These are phyloP conservation scores for Diaporthe citrichinensis DNA, from an alignment of 2,329 filamentous ascomycete species.

Conservation along the genomic window DNA sequence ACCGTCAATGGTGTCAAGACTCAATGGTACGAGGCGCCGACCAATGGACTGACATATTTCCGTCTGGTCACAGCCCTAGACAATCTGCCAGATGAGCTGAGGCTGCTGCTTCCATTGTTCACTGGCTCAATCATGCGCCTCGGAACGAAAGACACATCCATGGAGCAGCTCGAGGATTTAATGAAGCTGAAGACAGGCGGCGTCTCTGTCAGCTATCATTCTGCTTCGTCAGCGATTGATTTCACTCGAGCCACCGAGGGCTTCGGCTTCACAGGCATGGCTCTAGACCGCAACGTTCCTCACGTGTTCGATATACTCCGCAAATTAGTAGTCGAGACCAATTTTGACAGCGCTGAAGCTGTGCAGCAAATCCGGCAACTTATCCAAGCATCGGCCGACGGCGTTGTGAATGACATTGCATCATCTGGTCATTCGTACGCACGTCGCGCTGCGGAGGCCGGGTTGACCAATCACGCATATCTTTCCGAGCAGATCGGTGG, in stretches of 20 bases:
- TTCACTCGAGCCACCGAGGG: slow-evolving; percentile 83
- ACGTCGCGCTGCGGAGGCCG: slow-evolving; percentile 85
- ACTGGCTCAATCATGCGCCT: slow-evolving; percentile 94
- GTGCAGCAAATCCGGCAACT: slow-evolving; percentile 88
- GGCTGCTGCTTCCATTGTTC: slow-evolving; percentile 89
- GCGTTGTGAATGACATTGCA: slow-evolving; percentile 91
- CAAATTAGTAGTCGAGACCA: slow-evolving; percentile 85
- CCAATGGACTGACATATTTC: slow-evolving; percentile 97
- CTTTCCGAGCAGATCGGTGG: slow-evolving; percentile 89
- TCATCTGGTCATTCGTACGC: slow-evolving; percentile 92
- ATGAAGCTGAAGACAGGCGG: slow-evolving; percentile 98
- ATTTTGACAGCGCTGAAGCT: slow-evolving; percentile 88
- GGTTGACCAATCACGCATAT: slow-evolving; percentile 79
- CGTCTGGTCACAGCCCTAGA: slow-evolving; percentile 86
- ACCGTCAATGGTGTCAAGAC: slow-evolving; percentile 75
- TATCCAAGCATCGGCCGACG: slow-evolving; percentile 87
- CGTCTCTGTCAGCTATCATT: slow-evolving; percentile 86
- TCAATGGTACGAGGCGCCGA: slow-evolving; percentile 93
- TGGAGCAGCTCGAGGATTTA: slow-evolving; percentile 94
- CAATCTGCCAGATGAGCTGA: slow-evolving; percentile 85
- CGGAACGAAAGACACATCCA: slow-evolving; percentile 87
- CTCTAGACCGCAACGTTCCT: slow-evolving; percentile 89
- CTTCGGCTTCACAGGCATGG: slow-evolving; percentile 86
- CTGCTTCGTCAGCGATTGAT: slow-evolving; percentile 82
- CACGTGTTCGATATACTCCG: slow-evolving; percentile 91